Evolutionary conservation across 495 filamentous ascomycete species (phyloP), one percentile per base, ranked within the genome.

Genomic region (Talaromyces liani): DNA sequence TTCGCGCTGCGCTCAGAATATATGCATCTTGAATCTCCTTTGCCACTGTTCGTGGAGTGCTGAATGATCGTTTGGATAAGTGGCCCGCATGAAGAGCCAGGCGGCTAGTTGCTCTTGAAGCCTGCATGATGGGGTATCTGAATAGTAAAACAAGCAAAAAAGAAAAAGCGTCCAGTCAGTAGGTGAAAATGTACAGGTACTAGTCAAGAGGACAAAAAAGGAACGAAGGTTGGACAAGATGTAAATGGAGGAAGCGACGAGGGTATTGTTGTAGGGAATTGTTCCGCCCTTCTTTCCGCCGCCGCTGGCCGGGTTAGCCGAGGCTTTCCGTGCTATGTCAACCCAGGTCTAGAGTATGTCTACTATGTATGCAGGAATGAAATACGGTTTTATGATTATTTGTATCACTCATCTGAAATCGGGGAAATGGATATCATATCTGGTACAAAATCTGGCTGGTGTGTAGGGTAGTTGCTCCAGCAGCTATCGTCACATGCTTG

Each of bases 21-120:
- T 97, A 98, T 27, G 87, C 93, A 69, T 96, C 91, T 65, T 87
- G 87, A 47, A 95, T 84, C 70, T 95, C 88, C 79, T 85, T 82
- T 59, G 71, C 77, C n/a, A 75, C 73, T 31, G 77, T 71, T 36
- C 83, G 71, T 65, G 88, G 81, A 39, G 83, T 82, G 66, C 85
- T 88, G 72, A 97, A 91, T 63, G 86, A 80, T 64, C 90, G 83
- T 59, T 84, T 78, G 45, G 79, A 70, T 65, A 81, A 72, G 20
- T 80, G 76, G 65, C 82, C 60, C 70, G 71, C 64, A 66, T 72
- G 51, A 69, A 70, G 61, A 72, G 58, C 58, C 22, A 69, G 66
- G 61, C 74, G 75, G 65, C 65, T 66, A 12, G 61, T 33, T 27
- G 56, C 64, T 63, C 60, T 62, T 18, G 71, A 56, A 27, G 68